Base-by-base conservation (phyloP, 2,329 filamentous ascomycete species). In the Xylaria digitata region DNA sequence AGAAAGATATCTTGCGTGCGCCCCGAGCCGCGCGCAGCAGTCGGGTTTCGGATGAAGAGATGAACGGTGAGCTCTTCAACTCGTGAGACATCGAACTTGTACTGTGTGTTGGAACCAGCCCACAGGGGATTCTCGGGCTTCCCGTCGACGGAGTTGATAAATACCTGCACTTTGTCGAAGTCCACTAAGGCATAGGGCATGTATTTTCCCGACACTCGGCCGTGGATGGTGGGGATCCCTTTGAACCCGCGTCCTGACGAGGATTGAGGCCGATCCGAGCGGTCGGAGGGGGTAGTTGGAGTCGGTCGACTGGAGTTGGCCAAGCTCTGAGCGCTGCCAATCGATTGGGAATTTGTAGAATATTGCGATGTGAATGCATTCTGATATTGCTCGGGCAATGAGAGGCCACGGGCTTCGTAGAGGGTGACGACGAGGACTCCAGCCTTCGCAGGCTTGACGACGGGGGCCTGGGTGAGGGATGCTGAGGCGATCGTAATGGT, bases 111-210 rank as follows among this genome's bases (percentile, higher is more conserved):
- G 77, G 94, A 93, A 69, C 96, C 96, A 3, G 95, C 94, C 94
- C 96, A 99, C 0, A 97, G 84, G 0, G 96, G 96, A 78, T 96
- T 96, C 80, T 97, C 94, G 9, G 96, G 95, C 52, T 89, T 94
- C 65, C 96, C 96, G 57, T 96, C 96, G 48, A 98, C 94, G 11
- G 96, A 93, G 81, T 97, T 97, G 81, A 98, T 94, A 79, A 99
- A 98, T 64, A 98, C 93, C 80, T 99, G 96, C 71, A 97, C 90
- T 84, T 99, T 99, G 83, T 99, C 96, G 81, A 98, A 99, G 82
- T 99, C 96, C 69, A 99, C 87, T n/a, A 99, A 88, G 48, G 95
- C 96, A 77, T 99, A 99, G 0, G 96, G 96, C 78, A 98, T 90
- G 80, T 97, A 96, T 82, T 97, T 97, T 75, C 94, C 95, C 32